Conservation (phyloP, 2,329 filamentous ascomycete species). For the Blumeriella jaapii region DNA sequence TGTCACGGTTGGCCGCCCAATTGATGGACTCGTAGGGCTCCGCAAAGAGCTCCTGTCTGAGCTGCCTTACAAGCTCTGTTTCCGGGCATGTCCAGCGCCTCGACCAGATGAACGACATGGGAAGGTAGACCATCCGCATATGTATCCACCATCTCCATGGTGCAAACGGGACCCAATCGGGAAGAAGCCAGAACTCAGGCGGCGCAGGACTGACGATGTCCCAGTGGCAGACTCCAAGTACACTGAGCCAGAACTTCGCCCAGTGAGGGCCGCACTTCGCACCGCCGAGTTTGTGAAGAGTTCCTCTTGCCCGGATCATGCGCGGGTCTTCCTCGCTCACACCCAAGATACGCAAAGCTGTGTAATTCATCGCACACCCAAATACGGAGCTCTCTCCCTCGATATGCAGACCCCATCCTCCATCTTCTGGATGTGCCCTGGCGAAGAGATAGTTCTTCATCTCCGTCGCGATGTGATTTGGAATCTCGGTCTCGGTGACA, state of each 20-base stretch:
- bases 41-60: constrained; percentile 74
- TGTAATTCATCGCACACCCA: constrained; percentile 83
- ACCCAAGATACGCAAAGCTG: constrained; percentile 66
- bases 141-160: constrained; percentile 98
- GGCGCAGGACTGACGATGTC: constrained; percentile 91
- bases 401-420: constrained; percentile 95
- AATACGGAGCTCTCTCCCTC: constrained; percentile 89
- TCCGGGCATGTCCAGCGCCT: constrained; percentile 68
- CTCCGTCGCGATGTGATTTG: constrained; percentile 67
- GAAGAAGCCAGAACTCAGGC: constrained; percentile 85
- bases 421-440: constrained; percentile 72
- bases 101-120: constrained; percentile 85
- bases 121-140: constrained; percentile 89
- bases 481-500: constrained; percentile 77
- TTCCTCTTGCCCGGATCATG: constrained; percentile 74
- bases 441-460: constrained; percentile 89
- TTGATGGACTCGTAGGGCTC: constrained; percentile 68
- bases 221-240: constrained; percentile 76
- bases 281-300: constrained; percentile 76
- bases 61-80: constrained; percentile 57
- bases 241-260: constrained; percentile 91
- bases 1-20: constrained; percentile 70
- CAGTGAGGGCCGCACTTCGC: constrained; percentile 80
- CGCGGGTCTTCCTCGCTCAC: constrained; percentile 72
- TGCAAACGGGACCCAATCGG: constrained; percentile 80